phyloP scores from a whole-genome alignment of 2,329 filamentous ascomycete species.

The Diaporthe citrichinensis region DNA sequence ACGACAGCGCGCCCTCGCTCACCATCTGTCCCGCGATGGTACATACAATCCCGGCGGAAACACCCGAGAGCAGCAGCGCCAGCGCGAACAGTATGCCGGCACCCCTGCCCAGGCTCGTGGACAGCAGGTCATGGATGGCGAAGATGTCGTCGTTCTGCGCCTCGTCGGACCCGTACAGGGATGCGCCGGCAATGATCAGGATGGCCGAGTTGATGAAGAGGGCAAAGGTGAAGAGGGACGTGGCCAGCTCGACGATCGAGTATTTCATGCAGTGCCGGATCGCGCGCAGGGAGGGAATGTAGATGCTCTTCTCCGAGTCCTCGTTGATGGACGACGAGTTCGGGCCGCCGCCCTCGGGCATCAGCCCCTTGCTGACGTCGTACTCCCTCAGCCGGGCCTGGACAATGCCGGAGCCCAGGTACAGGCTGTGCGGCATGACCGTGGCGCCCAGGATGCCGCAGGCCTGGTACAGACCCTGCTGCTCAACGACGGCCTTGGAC shows the following conservation, averaged over 20 bases:
- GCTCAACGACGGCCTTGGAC: conserved; percentile 69
- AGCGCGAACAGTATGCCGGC: conserved; percentile 89
- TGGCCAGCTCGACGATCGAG: conserved; percentile 77
- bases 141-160: conserved; percentile 84
- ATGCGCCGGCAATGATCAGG: conserved; percentile 84
- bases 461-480: conserved; percentile 73
- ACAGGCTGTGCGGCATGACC: conserved; percentile 79
- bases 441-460: conserved; percentile 85
- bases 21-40: conserved; percentile 94
- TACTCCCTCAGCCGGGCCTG: conserved; percentile 77
- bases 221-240: conserved; percentile 86
- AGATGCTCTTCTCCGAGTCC: conserved; percentile 68
- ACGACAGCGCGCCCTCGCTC: conserved; percentile 83
- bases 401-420: conserved; percentile 78
- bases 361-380: conserved; percentile 69
- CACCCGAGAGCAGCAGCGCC: conserved; percentile 83
- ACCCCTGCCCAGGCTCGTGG: conserved; percentile 76
- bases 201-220: conserved; percentile 89
- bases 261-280: conserved; percentile 82
- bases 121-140: conserved; percentile 82
- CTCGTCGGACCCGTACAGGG: conserved; percentile 74
- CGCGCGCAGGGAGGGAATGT: conserved; percentile 79
- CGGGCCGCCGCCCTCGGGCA: conserved; percentile 54
- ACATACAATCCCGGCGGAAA: conserved; percentile 88
- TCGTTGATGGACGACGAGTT: conserved; percentile 49